These are phyloP conservation scores for Barnettozyma sucrosica DNA, from an alignment of 805 yeast species.

Conservation along the genomic window DNA sequence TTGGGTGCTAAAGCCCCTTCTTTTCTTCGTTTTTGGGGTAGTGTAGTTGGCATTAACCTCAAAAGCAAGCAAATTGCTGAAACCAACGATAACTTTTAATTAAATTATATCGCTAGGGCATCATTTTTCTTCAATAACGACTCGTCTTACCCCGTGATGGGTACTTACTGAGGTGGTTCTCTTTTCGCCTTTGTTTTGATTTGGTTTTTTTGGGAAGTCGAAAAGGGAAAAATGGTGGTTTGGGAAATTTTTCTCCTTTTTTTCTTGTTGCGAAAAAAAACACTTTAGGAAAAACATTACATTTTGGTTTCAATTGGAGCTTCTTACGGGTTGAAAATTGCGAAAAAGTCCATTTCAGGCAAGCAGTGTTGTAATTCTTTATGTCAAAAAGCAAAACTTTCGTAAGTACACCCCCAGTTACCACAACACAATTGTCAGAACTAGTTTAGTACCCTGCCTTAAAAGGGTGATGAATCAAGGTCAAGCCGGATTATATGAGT, in stretches of 20 bases:
- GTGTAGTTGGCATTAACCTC: background rate
- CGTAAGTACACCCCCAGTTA: too few species aligned
- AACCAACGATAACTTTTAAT: background rate
- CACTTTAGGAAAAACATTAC: background rate
- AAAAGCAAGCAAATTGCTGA: background rate
- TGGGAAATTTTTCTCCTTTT: conserved; percentile 6
- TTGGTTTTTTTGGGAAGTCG: conserved; percentile 1
- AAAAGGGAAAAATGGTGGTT: conserved; percentile 10
- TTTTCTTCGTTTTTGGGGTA: background rate
- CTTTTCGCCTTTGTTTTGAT: conserved; percentile 1
- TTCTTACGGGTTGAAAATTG: background rate
- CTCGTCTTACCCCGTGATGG: background rate
- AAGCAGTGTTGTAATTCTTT: background rate
- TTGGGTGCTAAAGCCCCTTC: conserved; percentile 3
- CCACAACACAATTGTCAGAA: too few species aligned
- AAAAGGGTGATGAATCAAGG: too few species aligned
- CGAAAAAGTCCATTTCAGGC: background rate
- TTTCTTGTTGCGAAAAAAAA: background rate
- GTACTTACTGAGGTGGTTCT: background rate
- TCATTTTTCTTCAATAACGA: background rate
- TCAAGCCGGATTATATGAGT: background rate
- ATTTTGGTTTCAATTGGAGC: background rate
- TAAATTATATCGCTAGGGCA: background rate
- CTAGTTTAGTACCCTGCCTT: too few species aligned
- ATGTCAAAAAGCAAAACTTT: background rate